Conservation (phyloP, 345 rosid genomes). For the Reutealis trisperma region DNA sequence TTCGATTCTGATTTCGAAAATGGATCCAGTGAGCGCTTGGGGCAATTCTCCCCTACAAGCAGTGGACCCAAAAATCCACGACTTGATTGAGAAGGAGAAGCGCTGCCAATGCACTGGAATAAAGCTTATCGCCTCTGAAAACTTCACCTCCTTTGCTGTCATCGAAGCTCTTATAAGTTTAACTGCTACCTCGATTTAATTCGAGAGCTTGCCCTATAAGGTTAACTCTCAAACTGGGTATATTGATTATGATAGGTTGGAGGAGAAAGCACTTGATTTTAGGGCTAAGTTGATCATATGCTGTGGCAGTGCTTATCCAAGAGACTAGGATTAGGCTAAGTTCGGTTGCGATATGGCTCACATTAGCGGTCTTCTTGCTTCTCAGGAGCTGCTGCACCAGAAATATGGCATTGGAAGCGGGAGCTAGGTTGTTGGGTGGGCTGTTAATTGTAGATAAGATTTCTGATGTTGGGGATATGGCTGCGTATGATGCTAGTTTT, state of each 20-base stretch:
- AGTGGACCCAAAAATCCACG: too few relatives aligned
- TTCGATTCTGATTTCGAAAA: too few relatives aligned
- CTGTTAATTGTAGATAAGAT: constrained; percentile 35
- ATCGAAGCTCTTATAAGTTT: too few relatives aligned
- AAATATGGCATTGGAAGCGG: constrained; percentile 30
- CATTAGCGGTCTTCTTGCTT: too few relatives aligned
- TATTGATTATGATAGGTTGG: constrained; percentile 86
- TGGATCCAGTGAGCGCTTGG: too few relatives aligned
- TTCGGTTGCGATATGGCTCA: constrained; percentile 20
- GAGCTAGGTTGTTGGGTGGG: constrained; percentile 40
- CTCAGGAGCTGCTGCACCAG: constrained; percentile 11
- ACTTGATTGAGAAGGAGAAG: too few relatives aligned
- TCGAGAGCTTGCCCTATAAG: constrained; percentile 98
- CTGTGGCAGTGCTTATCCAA: constrained; percentile 99
- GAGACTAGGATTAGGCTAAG: constrained; percentile 93
- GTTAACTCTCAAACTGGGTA: constrained; percentile 80
- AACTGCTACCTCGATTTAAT: constrained; percentile 98
- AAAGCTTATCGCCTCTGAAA: too few relatives aligned
- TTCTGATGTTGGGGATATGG: constrained; percentile 20
- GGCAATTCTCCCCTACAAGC: too few relatives aligned
- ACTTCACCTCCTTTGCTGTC: too few relatives aligned
- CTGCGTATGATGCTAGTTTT: too few relatives aligned
- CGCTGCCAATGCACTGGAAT: too few relatives aligned
- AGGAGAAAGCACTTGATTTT: constrained; percentile 98
- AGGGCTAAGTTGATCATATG: constrained; percentile 92